Evolutionary conservation across 768 basidiomycete species (phyloP).

Genomic region (Auricularia sp.): DNA sequence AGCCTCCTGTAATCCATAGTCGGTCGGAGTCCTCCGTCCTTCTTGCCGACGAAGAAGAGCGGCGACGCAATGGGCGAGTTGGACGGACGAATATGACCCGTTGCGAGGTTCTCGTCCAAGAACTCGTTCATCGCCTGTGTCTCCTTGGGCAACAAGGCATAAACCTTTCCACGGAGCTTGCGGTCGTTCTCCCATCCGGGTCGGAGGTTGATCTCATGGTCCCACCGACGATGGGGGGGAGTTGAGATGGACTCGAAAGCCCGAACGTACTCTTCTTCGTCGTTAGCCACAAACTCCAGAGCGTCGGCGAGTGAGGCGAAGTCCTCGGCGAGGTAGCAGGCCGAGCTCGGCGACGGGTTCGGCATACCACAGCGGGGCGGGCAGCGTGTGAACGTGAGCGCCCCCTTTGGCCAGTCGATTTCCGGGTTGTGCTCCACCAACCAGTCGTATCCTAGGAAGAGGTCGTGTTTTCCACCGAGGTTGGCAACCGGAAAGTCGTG

Average conservation of each 20-base stretch:
- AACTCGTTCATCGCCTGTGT: conserved; percentile 14
- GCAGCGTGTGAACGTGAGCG: neutral
- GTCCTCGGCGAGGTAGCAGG: neutral
- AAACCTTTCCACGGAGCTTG: conserved; percentile 7
- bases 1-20: conserved; percentile 21
- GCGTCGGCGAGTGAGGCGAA: neutral
- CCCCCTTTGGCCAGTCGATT: neutral
- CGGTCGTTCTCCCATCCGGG: neutral
- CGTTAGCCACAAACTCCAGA: neutral
- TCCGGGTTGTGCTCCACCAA: neutral
- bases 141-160: conserved; percentile 13
- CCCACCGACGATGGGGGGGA: neutral
- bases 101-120: conserved; percentile 15
- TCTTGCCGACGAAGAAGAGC: conserved; percentile 26
- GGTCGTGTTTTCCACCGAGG: neutral
- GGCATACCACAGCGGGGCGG: neutral
- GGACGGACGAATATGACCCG: conserved; percentile 11
- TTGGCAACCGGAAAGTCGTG: neutral
- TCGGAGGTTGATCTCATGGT: neutral
- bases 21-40: conserved; percentile 21
- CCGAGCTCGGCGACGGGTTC: neutral
- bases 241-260: neutral
- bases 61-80: conserved; percentile 15
- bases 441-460: neutral
- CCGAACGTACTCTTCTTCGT: neutral